These are phyloP conservation scores for Eragrostis nindensis DNA, from an alignment of 176 grass and related monocot genomes.

Conservation along the genomic window DNA sequence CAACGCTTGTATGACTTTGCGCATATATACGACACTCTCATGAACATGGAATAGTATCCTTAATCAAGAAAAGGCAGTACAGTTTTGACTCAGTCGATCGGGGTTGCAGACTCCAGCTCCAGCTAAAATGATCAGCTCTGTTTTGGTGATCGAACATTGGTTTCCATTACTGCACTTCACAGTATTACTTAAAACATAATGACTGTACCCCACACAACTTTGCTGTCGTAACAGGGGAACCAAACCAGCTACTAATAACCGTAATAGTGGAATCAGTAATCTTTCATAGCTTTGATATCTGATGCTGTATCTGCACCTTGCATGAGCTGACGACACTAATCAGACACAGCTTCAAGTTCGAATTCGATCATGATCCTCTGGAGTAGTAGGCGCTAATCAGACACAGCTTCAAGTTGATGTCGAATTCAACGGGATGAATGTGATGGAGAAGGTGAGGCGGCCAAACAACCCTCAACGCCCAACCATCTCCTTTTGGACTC, in stretches of 20 bases:
- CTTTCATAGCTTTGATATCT: background rate
- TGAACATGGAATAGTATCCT: background rate
- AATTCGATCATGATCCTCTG: background rate
- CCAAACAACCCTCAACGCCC: constrained; percentile 42
- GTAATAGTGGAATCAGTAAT: no score
- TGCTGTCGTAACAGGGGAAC: background rate
- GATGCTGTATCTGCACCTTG: background rate
- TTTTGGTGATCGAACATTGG: background rate
- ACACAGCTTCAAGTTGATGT: no score
- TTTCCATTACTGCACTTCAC: background rate
- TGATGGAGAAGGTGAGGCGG: background rate
- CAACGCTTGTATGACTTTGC: constrained; percentile 47
- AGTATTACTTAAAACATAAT: no score
- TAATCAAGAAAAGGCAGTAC: background rate
- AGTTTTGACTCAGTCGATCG: background rate
- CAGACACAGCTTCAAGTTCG: background rate
- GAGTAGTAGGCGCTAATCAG: background rate
- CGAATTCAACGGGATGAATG: background rate
- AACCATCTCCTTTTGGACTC: constrained; percentile 32
- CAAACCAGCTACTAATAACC: background rate
- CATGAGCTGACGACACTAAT: background rate
- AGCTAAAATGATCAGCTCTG: background rate
- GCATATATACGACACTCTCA: background rate
- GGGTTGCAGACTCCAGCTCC: background rate
- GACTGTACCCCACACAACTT: no score